Conservation (phyloP, 1,284 basidiomycete genomes). For the Sporisorium scitamineum region DNA sequence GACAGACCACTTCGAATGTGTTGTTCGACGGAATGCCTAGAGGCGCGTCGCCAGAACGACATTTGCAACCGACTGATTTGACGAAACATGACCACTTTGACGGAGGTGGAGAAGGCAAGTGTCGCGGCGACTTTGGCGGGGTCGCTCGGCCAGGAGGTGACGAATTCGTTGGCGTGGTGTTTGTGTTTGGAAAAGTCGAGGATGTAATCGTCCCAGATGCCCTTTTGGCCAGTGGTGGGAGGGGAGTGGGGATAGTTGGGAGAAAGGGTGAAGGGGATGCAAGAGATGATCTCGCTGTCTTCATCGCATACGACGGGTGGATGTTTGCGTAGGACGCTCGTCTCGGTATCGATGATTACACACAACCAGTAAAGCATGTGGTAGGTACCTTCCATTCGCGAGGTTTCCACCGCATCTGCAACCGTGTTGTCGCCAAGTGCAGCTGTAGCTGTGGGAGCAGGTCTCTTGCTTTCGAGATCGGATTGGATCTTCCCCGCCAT, state of each 20-base stretch:
- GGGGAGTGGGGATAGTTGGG: background rate
- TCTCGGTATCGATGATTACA: constrained; percentile 30
- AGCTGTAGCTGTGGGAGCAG: background rate
- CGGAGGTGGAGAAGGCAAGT: constrained; percentile 24
- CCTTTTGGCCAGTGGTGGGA: background rate
- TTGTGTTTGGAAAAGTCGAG: constrained; percentile 19
- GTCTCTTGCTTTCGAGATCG: constrained; percentile 19
- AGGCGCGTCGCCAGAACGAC: constrained; percentile 31
- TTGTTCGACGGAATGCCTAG: constrained; percentile 12
- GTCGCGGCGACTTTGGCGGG: constrained; percentile 14
- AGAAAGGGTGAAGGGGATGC: background rate
- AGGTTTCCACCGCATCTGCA: background rate
- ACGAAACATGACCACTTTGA: constrained; percentile 36
- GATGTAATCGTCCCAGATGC: constrained; percentile 41
- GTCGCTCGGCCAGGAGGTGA: constrained; percentile 21
- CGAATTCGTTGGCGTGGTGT: constrained; percentile 3
- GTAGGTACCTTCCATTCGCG: constrained; percentile 31
- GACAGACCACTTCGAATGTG: constrained; percentile 25
- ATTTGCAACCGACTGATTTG: constrained; percentile 29
- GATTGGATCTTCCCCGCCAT: constrained; percentile 20
- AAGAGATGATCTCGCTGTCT: constrained; percentile 20
- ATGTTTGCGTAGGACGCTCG: constrained; percentile 24
- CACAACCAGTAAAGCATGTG: constrained; percentile 37
- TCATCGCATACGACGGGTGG: constrained; percentile 30
- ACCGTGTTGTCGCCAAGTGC: too few species aligned